Conservation (phyloP, 1,284 basidiomycete species). For the Tilletia indica region DNA sequence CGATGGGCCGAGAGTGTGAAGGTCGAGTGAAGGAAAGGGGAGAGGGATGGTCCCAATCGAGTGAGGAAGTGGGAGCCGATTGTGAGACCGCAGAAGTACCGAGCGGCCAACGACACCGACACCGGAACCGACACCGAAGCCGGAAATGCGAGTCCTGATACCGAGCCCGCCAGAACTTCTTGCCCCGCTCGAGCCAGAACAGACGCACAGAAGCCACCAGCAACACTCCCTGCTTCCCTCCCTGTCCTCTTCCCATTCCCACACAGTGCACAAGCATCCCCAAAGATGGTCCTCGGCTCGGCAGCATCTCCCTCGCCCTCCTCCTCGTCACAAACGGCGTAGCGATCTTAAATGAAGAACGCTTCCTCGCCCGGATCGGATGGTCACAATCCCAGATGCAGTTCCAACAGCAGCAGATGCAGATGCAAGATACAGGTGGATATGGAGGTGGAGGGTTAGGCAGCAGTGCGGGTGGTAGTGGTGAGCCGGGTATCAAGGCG, state of each 20-base stretch:
- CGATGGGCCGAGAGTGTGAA: too few species aligned
- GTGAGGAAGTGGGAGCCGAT: too few species aligned
- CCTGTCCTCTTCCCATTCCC: too few species aligned
- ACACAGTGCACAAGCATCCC: background rate
- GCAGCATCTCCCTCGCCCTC: constrained; percentile 58
- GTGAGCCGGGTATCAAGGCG: constrained; percentile 68
- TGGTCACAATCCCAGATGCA: constrained; percentile 57
- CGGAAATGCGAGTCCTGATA: too few species aligned
- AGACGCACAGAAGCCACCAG: too few species aligned
- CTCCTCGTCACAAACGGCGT: constrained; percentile 87
- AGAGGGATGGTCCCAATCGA: too few species aligned
- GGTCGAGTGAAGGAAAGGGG: too few species aligned
- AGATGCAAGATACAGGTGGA: constrained; percentile 11
- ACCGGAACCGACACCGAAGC: too few species aligned
- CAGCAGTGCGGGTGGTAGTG: constrained; percentile 16
- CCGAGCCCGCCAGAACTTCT: background rate
- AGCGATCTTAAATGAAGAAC: constrained; percentile 89
- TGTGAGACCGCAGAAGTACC: too few species aligned
- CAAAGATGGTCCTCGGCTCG: constrained; percentile 32
- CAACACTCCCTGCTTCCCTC: too few species aligned
- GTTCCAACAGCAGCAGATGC: constrained; percentile 66
- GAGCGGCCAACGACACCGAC: too few species aligned
- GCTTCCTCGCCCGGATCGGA: constrained; percentile 70
- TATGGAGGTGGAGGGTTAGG: constrained; percentile 33
- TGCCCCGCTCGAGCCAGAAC: background rate